Base-by-base conservation (phyloP, 805 yeast species). In the Saturnispora besseyi region DNA sequence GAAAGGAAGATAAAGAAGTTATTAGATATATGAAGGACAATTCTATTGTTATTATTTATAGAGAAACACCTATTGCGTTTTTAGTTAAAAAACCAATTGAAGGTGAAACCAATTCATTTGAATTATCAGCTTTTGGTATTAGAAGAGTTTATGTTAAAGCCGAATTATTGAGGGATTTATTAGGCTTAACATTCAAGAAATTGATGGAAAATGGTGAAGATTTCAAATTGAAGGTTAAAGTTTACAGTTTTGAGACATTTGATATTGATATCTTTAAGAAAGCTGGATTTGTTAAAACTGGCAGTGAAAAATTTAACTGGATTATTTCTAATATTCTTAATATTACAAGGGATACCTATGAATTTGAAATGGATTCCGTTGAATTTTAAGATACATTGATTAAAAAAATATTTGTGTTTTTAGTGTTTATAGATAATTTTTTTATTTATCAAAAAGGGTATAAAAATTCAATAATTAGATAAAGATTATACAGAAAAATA, bases 1-100 rank as follows among this genome's bases (percentile, higher is more conserved):
- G 53, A 15, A 56, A 60, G 29, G 52, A 56, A 15, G 56, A 55
- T 7, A 55, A 53, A 28, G 44, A 50, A n/a, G 6, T 51, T 32
- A 36, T 55, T n/a, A 50, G 53, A 47, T 45, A 61, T 51, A 51
- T 71, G 65, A 55, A 68, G 57, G 57, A 71, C 13, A 76, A 81
- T 55, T 71, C 87, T 1, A 76, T 75, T 46, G 59, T 82, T 37
- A 71, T 84, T 28, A 61, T 76, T 15, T 85, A 84, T 66, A 76
- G 90, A 59, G 77, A 76, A n/a, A 70, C 81, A 0, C 90, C 93
- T 15, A 80, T 86, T 60, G 88, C 89, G 0, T 68, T 81, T 34
- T 69, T 76, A 30, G 73, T 82, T 0, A 51, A 70, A 10, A 68
- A 75, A 42, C 72, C 70, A 41, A 47, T 34, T 9, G 51, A 47